Evolutionary conservation across 352 stramenopile species (phyloP), one percentile per base, ranked within the genome.

Genomic region (Phytophthora ohioensis): DNA sequence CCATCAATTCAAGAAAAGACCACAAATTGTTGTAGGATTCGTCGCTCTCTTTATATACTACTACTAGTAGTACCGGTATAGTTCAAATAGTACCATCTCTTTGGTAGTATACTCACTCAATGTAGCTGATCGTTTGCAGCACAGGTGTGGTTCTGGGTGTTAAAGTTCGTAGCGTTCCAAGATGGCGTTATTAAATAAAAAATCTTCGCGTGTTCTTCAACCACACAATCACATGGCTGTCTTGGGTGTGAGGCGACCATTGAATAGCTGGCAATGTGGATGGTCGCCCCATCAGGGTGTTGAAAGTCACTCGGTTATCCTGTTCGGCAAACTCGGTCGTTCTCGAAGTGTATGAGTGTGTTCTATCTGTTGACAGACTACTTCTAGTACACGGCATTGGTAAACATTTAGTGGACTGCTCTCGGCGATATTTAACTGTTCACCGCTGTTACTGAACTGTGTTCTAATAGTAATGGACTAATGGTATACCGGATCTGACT

Each of bases 121-220:
- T 21, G 21, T 21, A 21, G 21, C 21, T 21, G 21, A 21, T 21
- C 0, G 21, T 21, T 21, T 39, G 15, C 35, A 58, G 68, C 60
- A 5, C 32, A 72, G 13, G 54, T 73, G 12, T 76, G 69, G 57
- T 57, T 64, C 39, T 73, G 69, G 69, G 69, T 76, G 21, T 32
- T 76, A 46, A 57, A 76, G 57, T 66, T 63, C 9, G 69, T 73
- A 31, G 64, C 64, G 0, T 64, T 64, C 1, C 67, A 69, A 42
- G 67, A 63, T 66, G 30, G 47, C 69, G 15, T 52, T 68, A 46
- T 85, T 85, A 57, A 78, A 81, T 69, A 85, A 85, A 66, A 77
- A 77, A 3, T 85, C 84, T 88, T 73, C 79, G 85, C 43, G 78
- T 88, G 21, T 82, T 78, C 46, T 88, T 85, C 59, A 82, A 86